phyloP scores from a whole-genome alignment of 2,329 filamentous ascomycete genomes.

The Pestalotiopsis sp. region DNA sequence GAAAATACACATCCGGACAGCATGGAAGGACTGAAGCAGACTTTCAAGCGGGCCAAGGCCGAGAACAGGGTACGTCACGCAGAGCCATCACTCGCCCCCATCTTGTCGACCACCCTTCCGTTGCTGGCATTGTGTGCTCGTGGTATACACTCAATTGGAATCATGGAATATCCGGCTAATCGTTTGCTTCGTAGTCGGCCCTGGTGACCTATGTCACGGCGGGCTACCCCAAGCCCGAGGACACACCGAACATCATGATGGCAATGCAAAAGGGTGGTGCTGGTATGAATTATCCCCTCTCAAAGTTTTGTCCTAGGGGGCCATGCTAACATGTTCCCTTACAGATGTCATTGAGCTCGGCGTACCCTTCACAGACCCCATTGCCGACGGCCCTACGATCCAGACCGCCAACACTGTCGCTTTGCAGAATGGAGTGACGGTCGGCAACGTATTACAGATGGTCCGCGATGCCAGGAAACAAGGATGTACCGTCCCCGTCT shows the following conservation, averaged over 20 bases:
- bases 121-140: not conserved
- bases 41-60: constrained; percentile 63
- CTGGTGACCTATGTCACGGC: constrained; percentile 96
- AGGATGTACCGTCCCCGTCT: constrained; percentile 79
- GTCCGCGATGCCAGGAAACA: constrained; percentile 76
- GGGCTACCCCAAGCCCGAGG: constrained; percentile 81
- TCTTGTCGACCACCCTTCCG: not conserved
- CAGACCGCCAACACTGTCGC: constrained; percentile 93
- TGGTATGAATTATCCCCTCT: constrained; percentile 55
- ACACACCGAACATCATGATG: constrained; percentile 82
- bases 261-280: constrained; percentile 91
- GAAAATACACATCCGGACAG: constrained; percentile 20
- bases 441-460: constrained; percentile 78
- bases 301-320: not conserved
- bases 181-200: constrained; percentile 62
- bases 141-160: not conserved
- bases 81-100: not conserved
- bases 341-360: constrained; percentile 93
- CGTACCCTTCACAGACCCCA: constrained; percentile 95
- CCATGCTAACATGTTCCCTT: constrained; percentile 2
- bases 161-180: constrained; percentile 13
- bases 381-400: constrained; percentile 96
- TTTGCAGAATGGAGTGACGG: constrained; percentile 85
- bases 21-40: constrained; percentile 62
- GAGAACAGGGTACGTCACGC: constrained; percentile 54